These are phyloP conservation scores for Fusarium sulawesiense DNA, from an alignment of 2,329 filamentous ascomycete genomes.

Conservation along the genomic window DNA sequence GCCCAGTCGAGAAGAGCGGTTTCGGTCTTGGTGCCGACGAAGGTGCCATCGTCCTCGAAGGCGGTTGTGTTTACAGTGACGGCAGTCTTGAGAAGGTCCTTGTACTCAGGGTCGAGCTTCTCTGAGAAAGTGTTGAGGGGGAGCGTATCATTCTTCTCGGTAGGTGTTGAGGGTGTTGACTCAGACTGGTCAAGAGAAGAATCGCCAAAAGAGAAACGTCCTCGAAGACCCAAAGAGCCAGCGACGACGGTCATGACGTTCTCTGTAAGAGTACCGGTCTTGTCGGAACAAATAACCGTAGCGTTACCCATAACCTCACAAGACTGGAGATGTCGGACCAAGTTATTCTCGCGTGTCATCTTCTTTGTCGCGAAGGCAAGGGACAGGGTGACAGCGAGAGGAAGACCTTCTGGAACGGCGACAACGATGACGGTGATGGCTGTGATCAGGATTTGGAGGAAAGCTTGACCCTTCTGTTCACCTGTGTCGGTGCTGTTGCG, in stretches of 20 bases:
- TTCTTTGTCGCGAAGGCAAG: constrained; percentile 75
- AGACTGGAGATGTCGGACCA: constrained; percentile 73
- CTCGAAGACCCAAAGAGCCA: constrained; percentile 57
- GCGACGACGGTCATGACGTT: constrained; percentile 81
- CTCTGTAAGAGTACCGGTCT: constrained; percentile 58
- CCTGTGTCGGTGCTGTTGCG: constrained; percentile 59
- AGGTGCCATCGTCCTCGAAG: constrained; percentile 63
- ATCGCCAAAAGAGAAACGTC: constrained; percentile 57
- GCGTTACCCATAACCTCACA: constrained; percentile 80
- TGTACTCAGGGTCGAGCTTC: constrained; percentile 31
- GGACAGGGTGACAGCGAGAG: constrained; percentile 74
- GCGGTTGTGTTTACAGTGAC: constrained; percentile 68
- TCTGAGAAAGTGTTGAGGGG: constrained; percentile 19
- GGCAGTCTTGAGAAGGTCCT: constrained; percentile 40
- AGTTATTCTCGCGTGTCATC: constrained; percentile 76
- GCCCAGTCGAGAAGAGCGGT: constrained; percentile 64
- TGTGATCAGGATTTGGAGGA: constrained; percentile 72
- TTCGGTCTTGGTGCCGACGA: constrained; percentile 67
- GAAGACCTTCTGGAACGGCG: constrained; percentile 73
- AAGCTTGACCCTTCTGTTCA: constrained; percentile 66
- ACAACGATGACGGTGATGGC: constrained; percentile 74
- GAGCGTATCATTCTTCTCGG: constrained; percentile 12
- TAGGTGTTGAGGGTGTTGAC: constrained; percentile 13
- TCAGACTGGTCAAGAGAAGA: constrained; percentile 47
- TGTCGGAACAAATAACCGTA: constrained; percentile 79